Base-by-base conservation (phyloP, 164 flowering plant genomes). In the Cinnamomum chago region DNA sequence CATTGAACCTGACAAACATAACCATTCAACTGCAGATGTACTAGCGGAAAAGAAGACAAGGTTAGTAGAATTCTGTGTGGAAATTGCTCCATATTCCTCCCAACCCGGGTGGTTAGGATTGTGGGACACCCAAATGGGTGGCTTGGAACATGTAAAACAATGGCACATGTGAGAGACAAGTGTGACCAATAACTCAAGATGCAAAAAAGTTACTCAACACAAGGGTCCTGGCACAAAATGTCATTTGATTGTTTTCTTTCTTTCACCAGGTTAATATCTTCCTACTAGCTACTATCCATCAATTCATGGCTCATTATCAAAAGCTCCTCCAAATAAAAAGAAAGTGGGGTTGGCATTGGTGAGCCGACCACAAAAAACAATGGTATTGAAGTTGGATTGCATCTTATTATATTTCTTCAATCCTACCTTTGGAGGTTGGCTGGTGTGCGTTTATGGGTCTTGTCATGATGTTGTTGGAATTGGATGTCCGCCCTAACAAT, bases 391-490 rank as follows among this genome's bases (percentile, higher is more conserved):
- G 18, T 27, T 25, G 18, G 18, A 9, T 9, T 64, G 12, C 17
- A 14, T 14, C 5, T 18, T 55, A 55, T 17, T 22, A 4, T 24
- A 70, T 50, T 51, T 22, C 27, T 47, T 70, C 30, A 24, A 10
- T 70, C 30, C 28, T 15, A 47, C 20, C 67, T 72, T 60, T 62
- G 74, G 25, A 58, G 27, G 67, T 62, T 58, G 74, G 67, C 47
- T 20, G 62, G 67, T 3, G 28, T 62, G 67, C 67, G 74, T 27
- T 72, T 55, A 33, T 62, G 18, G 74, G 50, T 30, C 65, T 72
- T 60, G 55, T 72, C 74, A 72, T 58, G 51, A 60, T 33, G 67
- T 50, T 72, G 74, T 72, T 33, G 74, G 74, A 62, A 72, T 30
- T 23, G 50, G 65, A 71, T 55, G 25, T 71, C 10, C 33, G 11